phyloP scores from a whole-genome alignment of 352 stramenopile genomes.

The Globisporangium polare region DNA sequence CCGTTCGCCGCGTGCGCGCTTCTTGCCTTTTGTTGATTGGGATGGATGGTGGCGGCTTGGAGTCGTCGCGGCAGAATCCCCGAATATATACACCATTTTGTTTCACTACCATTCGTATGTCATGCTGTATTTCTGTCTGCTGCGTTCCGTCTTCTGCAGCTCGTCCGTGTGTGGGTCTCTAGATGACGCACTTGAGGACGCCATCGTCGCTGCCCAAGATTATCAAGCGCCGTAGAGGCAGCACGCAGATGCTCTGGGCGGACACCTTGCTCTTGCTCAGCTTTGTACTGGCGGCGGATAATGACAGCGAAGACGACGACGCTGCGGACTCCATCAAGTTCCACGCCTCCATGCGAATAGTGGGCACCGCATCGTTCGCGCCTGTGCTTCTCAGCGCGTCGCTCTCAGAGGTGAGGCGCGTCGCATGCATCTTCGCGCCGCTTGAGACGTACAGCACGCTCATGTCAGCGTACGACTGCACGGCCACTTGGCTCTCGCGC shows the following conservation, averaged over 20 bases:
- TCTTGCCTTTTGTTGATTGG: constrained; percentile 12
- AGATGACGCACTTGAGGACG: constrained; percentile 46
- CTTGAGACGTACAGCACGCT: constrained; percentile 43
- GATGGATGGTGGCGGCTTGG: constrained; percentile 2
- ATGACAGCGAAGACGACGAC: background rate
- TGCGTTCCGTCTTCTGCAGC: no score
- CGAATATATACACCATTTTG: constrained; percentile 16
- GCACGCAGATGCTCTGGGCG: constrained; percentile 34
- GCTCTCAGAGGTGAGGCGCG: constrained; percentile 33
- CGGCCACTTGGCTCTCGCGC: constrained; percentile 37
- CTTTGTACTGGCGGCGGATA: constrained; percentile 19
- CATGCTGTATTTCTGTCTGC: background rate
- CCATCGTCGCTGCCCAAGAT: constrained; percentile 64
- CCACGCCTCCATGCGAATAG: constrained; percentile 42
- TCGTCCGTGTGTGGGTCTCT: no score
- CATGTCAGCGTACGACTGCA: constrained; percentile 42
- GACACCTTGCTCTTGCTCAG: constrained; percentile 45
- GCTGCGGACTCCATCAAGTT: constrained; percentile 35
- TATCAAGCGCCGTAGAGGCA: constrained; percentile 59
- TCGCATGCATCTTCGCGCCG: constrained; percentile 35
- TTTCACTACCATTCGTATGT: constrained; percentile 12
- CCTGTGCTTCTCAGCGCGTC: constrained; percentile 9
- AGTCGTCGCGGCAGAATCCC: constrained; percentile 2
- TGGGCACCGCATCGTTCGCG: constrained; percentile 9
- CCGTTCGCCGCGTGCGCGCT: background rate